phyloP scores from a whole-genome alignment of 768 basidiomycete species.

The Lentinula detonsa region DNA sequence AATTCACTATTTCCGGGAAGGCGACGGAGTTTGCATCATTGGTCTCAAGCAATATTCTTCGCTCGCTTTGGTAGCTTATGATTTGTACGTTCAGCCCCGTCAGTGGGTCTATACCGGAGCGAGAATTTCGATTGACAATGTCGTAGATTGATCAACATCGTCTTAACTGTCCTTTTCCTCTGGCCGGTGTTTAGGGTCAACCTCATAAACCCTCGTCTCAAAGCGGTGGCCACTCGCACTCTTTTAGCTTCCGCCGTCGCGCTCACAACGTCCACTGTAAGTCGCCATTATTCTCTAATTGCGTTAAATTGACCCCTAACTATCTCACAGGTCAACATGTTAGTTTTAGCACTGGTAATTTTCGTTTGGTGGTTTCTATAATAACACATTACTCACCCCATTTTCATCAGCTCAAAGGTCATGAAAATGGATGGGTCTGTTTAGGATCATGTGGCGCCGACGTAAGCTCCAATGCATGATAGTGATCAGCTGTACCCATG shows the following conservation, averaged over 20 bases:
- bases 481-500: not conserved
- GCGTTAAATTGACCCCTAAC: not conserved
- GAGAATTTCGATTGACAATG: not conserved
- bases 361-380: no score
- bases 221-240: not conserved
- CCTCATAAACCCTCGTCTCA: not conserved
- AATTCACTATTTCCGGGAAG: not conserved
- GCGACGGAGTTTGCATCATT: not conserved
- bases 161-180: not conserved
- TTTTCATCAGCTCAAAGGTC: not conserved
- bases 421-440: constrained; percentile 1
- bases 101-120: not conserved
- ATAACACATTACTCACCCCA: not conserved
- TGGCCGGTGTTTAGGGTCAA: constrained; percentile 1
- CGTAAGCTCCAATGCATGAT: not conserved
- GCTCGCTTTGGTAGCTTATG: not conserved
- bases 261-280: not conserved
- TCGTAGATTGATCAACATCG: not conserved
- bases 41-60: not conserved
- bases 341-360: not conserved
- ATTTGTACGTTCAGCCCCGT: not conserved
- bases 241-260: not conserved
- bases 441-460: not conserved
- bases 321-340: not conserved
- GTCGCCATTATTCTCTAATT: not conserved